Evolutionary conservation across 306 rosid species (phyloP), one percentile per base, ranked within the genome.

Genomic region (Luffa aegyptiaca): DNA sequence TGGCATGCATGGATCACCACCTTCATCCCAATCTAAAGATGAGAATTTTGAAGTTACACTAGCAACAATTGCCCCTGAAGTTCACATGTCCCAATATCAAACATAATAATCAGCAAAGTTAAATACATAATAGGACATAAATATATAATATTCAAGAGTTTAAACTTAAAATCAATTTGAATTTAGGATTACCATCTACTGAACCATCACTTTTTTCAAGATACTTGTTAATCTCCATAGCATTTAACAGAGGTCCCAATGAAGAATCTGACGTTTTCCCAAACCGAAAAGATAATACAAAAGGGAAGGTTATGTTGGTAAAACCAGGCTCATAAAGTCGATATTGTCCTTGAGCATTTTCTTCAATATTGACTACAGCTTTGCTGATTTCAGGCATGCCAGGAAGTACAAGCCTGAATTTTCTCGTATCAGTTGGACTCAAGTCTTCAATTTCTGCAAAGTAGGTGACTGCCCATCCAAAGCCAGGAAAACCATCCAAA

Each of bases 1-100:
- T 76, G 99, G 99, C 56, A 89, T 77, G 86, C 98, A 95, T n/a
- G 99, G 97, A 61, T 95, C 99, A 66, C 99, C 99, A 6, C 97
- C 97, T 87, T 95, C 98, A 63, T 83, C 91, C 98, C 96, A 93
- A 74, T 86, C 88, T 78, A 79, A 83, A 20, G 92, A 86, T 57
- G 96, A 81, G 85, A 89, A 90, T 46, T 80, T 84, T 79, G 94
- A 91, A 82, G 88, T 81, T 57, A 91, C 83, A 85, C 83, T 82
- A 66, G 86, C 85, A 86, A 91, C 86, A 78, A 84, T 81, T 49
- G 81, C 78, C 74, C 90, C 99, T 95, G 90, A 85, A 91, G 85
- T 42, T 51, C 76, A 84, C 56, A 36, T 77, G 84, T 70, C 77
- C 82, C 84, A 81, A 73, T 42, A 84, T 85, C 72, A 79, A 73